These are phyloP conservation scores for Eucalyptus leucophloia DNA, from an alignment of 345 rosid genomes.

Conservation along the genomic window DNA sequence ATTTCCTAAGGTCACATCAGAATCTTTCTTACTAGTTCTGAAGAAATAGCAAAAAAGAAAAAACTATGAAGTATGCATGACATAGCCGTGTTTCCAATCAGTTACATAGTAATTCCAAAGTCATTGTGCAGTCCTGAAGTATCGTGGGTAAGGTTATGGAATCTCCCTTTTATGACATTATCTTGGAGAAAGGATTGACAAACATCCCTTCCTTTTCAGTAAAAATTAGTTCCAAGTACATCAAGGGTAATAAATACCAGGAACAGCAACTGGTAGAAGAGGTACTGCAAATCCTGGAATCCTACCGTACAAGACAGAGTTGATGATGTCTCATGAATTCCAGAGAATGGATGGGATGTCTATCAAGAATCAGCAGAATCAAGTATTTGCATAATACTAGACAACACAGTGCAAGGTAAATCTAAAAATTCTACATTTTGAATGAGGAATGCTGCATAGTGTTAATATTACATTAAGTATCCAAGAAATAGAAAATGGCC, in stretches of 20 bases:
- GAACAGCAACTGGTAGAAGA: background rate
- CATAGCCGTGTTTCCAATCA: background rate
- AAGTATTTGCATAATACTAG: background rate
- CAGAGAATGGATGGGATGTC: background rate
- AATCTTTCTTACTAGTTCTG: background rate
- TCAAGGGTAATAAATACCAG: background rate
- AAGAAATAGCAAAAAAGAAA: background rate
- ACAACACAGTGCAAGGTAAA: background rate
- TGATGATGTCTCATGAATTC: background rate
- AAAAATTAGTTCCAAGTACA: background rate
- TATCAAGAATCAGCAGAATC: background rate
- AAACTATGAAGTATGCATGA: background rate
- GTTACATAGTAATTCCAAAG: background rate
- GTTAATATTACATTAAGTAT: background rate
- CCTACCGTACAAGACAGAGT: background rate
- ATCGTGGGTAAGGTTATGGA: background rate
- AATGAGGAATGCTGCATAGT: background rate
- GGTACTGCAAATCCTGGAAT: background rate
- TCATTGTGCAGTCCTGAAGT: background rate
- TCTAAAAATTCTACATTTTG: background rate
- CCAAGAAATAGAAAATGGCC: background rate
- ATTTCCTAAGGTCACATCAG: background rate
- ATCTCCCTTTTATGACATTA: background rate
- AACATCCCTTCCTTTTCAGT: background rate
- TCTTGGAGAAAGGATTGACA: background rate